Evolutionary conservation across 2,329 filamentous ascomycete species (phyloP), one percentile per base, ranked within the genome.

Genomic region (Lojkania enalia): DNA sequence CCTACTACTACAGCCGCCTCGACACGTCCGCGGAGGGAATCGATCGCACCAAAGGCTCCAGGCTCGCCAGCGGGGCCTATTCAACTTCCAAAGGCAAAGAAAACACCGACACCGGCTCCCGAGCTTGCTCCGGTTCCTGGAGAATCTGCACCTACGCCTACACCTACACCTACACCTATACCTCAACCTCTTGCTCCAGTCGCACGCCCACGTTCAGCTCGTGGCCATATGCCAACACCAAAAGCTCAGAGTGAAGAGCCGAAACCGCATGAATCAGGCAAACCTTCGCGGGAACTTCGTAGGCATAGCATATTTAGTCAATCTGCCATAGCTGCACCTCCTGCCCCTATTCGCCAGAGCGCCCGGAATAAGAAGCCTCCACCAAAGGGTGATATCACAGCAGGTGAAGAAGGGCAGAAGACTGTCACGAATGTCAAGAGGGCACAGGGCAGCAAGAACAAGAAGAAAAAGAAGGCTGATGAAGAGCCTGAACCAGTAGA

Each of bases 351-450:
- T 16, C 60, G 67, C 7, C 68, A 70, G 36, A 72, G 71, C 29
- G 66, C 70, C 14, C 81, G 87, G 39, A n/a, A n/a, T n/a, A 74
- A 79, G 41, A 89, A 86, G 71, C 87, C 87, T 35, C 86, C 85
- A 20, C 87, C 87, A 9, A 87, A 87, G 45, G 77, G 87, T 53
- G 83, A 90, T 58, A 81, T 90, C 57, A 87, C 77, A 5, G 74
- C 76, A 16, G 77, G 77, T 38, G 78, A 81, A 48, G 76, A 81
- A 48, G 81, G 81, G 18, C 80, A 81, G 37, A 79, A 81, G 31
- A 82, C 82, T 33, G 79, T 85, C 59, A 87, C 85, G 48, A 83
- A 89, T 45, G 86, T 86, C 46, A 86, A 83, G 71, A 80, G 87
- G 35, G 87, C 86, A 1, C 57, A 63, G 42, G 64, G 65, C 13